Evolutionary conservation across 257 asterid species (phyloP).

Genomic region (Ehretia macrophylla): DNA sequence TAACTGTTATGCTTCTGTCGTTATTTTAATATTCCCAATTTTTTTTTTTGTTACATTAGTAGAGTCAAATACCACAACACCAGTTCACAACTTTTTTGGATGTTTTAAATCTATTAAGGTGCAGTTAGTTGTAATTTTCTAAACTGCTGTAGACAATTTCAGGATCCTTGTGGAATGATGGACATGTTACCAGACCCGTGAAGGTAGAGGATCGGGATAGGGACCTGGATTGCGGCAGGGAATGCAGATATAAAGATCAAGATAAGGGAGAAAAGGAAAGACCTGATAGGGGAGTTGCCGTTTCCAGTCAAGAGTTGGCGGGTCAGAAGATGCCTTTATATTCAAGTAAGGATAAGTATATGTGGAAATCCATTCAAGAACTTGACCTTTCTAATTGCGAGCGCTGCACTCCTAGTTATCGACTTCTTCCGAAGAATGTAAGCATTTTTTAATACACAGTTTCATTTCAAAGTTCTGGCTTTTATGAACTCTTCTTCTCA

Average conservation of each 20-base stretch:
- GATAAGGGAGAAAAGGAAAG: conserved; percentile 62
- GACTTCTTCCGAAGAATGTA: conserved; percentile 89
- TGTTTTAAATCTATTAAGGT: too few species aligned
- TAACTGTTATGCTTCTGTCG: neutral
- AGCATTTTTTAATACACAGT: conserved; percentile 21
- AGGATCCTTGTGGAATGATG: conserved; percentile 59
- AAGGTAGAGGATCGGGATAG: conserved; percentile 51
- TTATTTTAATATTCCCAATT: conserved; percentile 4
- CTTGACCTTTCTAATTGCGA: conserved; percentile 89
- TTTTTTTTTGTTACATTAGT: too few species aligned
- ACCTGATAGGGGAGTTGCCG: conserved; percentile 43
- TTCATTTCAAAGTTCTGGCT: conserved; percentile 14
- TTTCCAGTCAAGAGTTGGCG: conserved; percentile 39
- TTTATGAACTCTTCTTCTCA: conserved; percentile 21
- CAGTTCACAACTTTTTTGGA: too few species aligned
- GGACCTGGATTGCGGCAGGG: conserved; percentile 42
- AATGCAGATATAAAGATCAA: conserved; percentile 44
- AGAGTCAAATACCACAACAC: too few species aligned
- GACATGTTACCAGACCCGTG: conserved; percentile 30
- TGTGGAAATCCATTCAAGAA: conserved; percentile 81
- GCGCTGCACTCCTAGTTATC: conserved; percentile 91
- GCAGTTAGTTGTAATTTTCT: neutral
- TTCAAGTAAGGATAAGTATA: conserved; percentile 67
- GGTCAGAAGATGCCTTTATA: conserved; percentile 58
- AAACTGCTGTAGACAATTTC: conserved; percentile 18